phyloP scores from a whole-genome alignment of 768 basidiomycete genomes.

The Tephrocybe sp. region DNA sequence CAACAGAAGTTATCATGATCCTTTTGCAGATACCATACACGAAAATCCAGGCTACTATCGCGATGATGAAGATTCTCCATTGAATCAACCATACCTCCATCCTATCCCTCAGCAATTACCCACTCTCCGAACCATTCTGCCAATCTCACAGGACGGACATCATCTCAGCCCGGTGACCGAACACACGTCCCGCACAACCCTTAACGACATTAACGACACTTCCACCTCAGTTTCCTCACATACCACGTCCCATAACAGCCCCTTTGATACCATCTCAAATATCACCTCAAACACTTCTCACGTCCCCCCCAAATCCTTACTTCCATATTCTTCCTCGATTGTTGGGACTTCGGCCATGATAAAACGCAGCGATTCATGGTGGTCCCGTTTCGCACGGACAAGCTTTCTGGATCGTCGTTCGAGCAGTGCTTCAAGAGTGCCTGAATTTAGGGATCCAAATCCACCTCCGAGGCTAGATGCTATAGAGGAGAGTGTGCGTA shows the following conservation, averaged over 20 bases:
- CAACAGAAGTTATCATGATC: slow-evolving; percentile 46
- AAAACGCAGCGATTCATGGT: slow-evolving; percentile 75
- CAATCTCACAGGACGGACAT: slow-evolving; percentile 31
- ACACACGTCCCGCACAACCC: slow-evolving; percentile 33
- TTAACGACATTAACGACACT: slow-evolving; percentile 28
- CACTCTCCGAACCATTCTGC: slow-evolving; percentile 30
- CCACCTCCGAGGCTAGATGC: slow-evolving; percentile 66
- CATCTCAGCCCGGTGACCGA: slow-evolving; percentile 40
- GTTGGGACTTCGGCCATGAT: slow-evolving; percentile 46
- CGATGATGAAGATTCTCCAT: slow-evolving; percentile 11
- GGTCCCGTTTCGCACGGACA: slow-evolving; percentile 69
- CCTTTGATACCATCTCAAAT: slow-evolving; percentile 19
- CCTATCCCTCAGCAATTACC: slow-evolving; percentile 19
- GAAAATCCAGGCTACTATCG: slow-evolving; percentile 29
- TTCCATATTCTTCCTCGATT: slow-evolving; percentile 37
- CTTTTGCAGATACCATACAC: slow-evolving; percentile 41
- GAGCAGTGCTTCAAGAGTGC: slow-evolving; percentile 36
- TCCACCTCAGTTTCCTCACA: slow-evolving; percentile 27
- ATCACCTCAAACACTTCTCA: slow-evolving; percentile 29
- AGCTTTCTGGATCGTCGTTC: slow-evolving; percentile 60
- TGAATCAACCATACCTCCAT: slow-evolving; percentile 13
- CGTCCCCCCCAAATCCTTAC: slow-evolving; percentile 26
- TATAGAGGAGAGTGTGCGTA: slow-evolving; percentile 53
- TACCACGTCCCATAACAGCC: slow-evolving; percentile 27
- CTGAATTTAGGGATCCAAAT: slow-evolving; percentile 79